Evolutionary conservation across 148 eudicot genomes (phyloP), one percentile per base, ranked within the genome.

Genomic region (Vaccinium vitisidaea): DNA sequence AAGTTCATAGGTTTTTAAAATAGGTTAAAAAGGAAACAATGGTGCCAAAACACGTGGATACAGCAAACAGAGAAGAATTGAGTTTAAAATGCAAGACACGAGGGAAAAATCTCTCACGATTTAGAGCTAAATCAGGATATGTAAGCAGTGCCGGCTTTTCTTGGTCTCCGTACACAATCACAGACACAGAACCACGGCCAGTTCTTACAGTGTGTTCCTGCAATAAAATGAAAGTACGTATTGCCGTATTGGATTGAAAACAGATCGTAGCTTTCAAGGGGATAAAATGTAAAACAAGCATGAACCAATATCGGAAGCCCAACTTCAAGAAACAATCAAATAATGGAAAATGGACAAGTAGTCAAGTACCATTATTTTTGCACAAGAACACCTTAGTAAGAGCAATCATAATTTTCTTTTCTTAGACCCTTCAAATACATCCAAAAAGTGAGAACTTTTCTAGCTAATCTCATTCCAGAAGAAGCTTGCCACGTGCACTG

Each of bases 61-160:
- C 58, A 82, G 46, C 21, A 82, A n/a, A 14, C 2, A 56, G 43
- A 19, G 10, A 53, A 55, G 50, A 78, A 9, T 3, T 50, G 46
- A 59, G 32, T 36, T 71, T 32, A 83, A 82, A 58, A 67, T 9
- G 77, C 6, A 50, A 69, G 43, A 49, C 19, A 30, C 11, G 1
- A 32, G 30, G 61, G 52, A 55, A 36, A 39, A 82, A 71, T 39
- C 80, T 77, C 98, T 93, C 80, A 95, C 99, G 95, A 90, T 97
- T 97, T 83, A 97, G 86, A 85, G 99, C 99, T 86, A 97, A 86
- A 94, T 97, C 99, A 18, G 99, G 99, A 88, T 97, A 97, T 25
- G 99, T 97, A 89, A 97, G 75, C 86, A 97, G 87, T 21, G 98
- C 95, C 32, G 99, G 98, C 84, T 97, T 95, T 77, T 97, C 94